phyloP scores from a whole-genome alignment of 164 flowering plant species.

The Buxus sempervirens region DNA sequence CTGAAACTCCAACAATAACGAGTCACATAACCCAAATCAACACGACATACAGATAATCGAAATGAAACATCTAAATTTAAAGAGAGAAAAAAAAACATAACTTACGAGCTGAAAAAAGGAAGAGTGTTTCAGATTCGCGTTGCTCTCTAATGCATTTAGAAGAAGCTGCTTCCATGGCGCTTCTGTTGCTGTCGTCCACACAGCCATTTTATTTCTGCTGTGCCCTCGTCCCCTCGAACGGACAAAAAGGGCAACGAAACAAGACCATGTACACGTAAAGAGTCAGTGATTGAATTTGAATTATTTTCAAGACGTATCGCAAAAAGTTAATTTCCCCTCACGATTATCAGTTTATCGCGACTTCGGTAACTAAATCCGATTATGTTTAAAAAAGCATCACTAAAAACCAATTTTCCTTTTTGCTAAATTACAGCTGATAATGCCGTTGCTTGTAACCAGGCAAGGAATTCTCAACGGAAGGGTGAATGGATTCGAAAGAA shows the following conservation, averaged over 20 bases:
- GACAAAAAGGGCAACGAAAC: too few species aligned
- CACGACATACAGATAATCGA: not conserved
- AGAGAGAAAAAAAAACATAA: not conserved
- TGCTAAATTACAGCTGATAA: too few species aligned
- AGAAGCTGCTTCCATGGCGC: conserved; percentile 91
- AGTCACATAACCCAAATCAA: not conserved
- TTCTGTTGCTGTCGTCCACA: conserved; percentile 10
- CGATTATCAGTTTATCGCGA: too few species aligned
- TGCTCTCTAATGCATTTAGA: conserved; percentile 53
- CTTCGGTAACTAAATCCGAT: too few species aligned
- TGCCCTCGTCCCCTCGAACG: not conserved
- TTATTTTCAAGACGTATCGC: too few species aligned
- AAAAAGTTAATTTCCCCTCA: too few species aligned
- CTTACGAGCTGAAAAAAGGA: conserved; percentile 66
- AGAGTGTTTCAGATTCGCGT: conserved; percentile 60
- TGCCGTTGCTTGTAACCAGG: too few species aligned
- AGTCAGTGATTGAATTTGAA: too few species aligned
- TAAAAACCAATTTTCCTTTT: too few species aligned
- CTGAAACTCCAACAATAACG: conserved; percentile 32
- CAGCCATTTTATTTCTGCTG: conserved; percentile 4
- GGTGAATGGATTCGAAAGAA: not conserved
- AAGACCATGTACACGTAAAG: too few species aligned
- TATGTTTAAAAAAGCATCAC: too few species aligned
- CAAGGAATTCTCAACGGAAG: too few species aligned
- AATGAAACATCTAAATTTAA: not conserved